These are phyloP conservation scores for Kwoniella sp. DNA, from an alignment of 768 basidiomycete species.

Conservation along the genomic window DNA sequence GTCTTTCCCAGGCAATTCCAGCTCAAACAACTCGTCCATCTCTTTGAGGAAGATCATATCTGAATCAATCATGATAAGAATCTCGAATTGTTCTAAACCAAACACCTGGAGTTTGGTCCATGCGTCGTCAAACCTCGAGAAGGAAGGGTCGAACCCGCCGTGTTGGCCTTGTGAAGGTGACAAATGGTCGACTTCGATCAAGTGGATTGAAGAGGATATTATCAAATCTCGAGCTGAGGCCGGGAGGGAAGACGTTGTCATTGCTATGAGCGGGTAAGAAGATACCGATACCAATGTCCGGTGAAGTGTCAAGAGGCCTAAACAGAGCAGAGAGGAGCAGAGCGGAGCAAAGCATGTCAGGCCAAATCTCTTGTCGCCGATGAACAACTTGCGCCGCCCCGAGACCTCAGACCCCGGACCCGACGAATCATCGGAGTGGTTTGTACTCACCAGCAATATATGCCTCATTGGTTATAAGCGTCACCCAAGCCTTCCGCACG, in stretches of 20 bases:
- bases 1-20: slow-evolving; percentile 57
- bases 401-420: too few relatives aligned
- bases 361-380: neutral
- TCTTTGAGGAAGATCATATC: slow-evolving; percentile 51
- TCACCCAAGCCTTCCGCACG: slow-evolving; percentile 65
- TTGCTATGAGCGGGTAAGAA: slow-evolving; percentile 77
- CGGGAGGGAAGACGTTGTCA: slow-evolving; percentile 68
- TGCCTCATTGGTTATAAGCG: slow-evolving; percentile 69
- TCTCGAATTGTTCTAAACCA: slow-evolving; percentile 55
- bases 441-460: slow-evolving; percentile 59
- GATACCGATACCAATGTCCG: slow-evolving; percentile 62
- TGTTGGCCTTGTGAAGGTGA: slow-evolving; percentile 38
- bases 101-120: slow-evolving; percentile 65
- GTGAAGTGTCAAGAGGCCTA: slow-evolving; percentile 67
- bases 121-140: slow-evolving; percentile 63
- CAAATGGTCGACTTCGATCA: slow-evolving; percentile 42
- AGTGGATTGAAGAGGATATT: slow-evolving; percentile 61
- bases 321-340: slow-evolving; percentile 12
- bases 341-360: neutral
- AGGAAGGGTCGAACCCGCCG: slow-evolving; percentile 62
- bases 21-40: slow-evolving; percentile 53
- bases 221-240: slow-evolving; percentile 63
- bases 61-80: slow-evolving; percentile 50
- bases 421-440: too few relatives aligned
- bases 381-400: too few relatives aligned